Percentiles rank a stretch among this genome's conserved stretches.
phyloP scores from a whole-genome alignment of 331 rosid species.

The Quercus phellos region DNA sequence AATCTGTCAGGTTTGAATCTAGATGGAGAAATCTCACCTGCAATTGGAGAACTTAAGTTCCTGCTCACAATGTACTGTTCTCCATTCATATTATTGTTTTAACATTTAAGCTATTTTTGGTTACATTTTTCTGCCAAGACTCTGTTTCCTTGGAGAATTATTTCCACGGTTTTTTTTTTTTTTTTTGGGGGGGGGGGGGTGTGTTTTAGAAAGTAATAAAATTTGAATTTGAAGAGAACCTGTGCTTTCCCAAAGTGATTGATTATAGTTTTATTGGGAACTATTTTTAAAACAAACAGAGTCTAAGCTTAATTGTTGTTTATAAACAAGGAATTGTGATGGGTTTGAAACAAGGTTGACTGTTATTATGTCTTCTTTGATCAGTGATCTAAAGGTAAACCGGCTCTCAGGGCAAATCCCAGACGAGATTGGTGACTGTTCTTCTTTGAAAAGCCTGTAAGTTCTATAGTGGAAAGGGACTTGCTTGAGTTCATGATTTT shows the following conservation, averaged over 20 bases:
- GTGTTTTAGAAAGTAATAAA: too few species aligned
- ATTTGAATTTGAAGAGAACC: too few species aligned
- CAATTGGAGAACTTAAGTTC: conserved; percentile 65
- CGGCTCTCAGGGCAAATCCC: conserved; percentile 93
- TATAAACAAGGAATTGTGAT: not conserved
- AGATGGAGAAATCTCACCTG: conserved; percentile 91
- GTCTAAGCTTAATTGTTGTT: not conserved
- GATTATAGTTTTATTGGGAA: not conserved
- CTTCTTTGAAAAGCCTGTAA: conserved; percentile 62
- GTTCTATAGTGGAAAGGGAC: conserved; percentile 14
- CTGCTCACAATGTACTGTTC: conserved; percentile 35
- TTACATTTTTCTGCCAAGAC: not conserved
- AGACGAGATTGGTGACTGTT: conserved; percentile 96
- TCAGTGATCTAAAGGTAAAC: conserved; percentile 78
- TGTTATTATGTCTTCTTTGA: conserved; percentile 14
- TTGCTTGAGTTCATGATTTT: not conserved
- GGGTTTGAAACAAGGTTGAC: not conserved
- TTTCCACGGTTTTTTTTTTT: too few species aligned
- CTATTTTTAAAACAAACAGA: not conserved
- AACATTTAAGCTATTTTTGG: not conserved
- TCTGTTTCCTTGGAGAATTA: not conserved
- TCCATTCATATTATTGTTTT: not conserved
- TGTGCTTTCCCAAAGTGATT: not conserved
- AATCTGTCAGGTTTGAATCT: conserved; percentile 85
- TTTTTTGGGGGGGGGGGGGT: too few species aligned